Percentiles rank a stretch among this genome's conserved stretches.
phyloP scores from a whole-genome alignment of 345 rosid genomes.

The Hibiscus trionum region DNA sequence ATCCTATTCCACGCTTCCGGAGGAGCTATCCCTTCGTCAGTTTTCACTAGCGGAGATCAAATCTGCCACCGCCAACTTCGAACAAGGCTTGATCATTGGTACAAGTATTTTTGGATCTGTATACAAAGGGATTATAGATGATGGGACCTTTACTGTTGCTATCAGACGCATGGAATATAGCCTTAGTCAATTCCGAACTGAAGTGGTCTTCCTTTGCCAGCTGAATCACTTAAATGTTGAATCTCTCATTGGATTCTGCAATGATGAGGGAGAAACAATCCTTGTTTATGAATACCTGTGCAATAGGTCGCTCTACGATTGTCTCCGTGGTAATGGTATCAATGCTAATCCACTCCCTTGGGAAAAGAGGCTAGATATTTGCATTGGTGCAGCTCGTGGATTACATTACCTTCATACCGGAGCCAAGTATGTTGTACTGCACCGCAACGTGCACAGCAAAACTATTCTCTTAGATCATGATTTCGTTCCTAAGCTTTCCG shows the following conservation, averaged over 20 bases:
- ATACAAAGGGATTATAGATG: not conserved
- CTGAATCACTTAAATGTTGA: not conserved
- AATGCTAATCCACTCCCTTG: not conserved
- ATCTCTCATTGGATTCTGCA: not conserved
- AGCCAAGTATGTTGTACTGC: not conserved
- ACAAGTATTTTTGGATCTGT: not conserved
- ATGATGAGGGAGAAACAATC: not conserved
- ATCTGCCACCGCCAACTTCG: not conserved
- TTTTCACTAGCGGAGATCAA: constrained; percentile 2
- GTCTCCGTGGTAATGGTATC: not conserved
- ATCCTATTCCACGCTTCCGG: not conserved
- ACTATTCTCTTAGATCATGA: not conserved
- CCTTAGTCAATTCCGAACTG: not conserved
- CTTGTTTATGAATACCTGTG: not conserved
- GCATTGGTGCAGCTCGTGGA: not conserved
- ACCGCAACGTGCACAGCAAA: not conserved
- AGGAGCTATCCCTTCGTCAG: not conserved
- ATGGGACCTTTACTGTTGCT: not conserved
- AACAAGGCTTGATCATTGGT: not conserved
- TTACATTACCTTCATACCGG: constrained; percentile 1
- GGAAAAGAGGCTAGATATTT: not conserved
- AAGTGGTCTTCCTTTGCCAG: not conserved
- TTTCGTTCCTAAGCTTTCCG: not conserved
- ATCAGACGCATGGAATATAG: not conserved
- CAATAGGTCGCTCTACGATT: not conserved